Evolutionary conservation across 345 rosid species (phyloP), one percentile per base, ranked within the genome.

Genomic region (Raphanus raphanistrum): DNA sequence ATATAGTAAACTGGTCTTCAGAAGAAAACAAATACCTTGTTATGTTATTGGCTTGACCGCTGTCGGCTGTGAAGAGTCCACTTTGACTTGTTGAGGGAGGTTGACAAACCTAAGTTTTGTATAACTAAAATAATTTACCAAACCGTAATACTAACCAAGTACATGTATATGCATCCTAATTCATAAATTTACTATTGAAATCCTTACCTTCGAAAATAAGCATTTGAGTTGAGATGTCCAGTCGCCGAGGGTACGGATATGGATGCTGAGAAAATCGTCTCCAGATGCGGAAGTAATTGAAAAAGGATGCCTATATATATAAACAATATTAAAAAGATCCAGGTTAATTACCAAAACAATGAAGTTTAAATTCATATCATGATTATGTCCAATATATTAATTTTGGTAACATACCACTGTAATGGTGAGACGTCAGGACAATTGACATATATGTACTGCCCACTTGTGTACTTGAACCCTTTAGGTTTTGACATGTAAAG

Each of bases 381-480:
- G 25, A 25, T 45, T 32, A 45, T 62, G 25, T 31, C 4, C 0
- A 10, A 38, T 33, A 52, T 45, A 45, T 45, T 45, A 58, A 8
- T 32, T 8, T 73, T 50, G 1, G 28, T 66, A 26, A 0, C 64
- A 50, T 84, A 93, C 98, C 97, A 90, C 80, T 91, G 88, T 63
- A 93, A 85, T 35, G 87, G 88, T n/a, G 98, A 91, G 68, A 93
- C 92, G 1, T 76, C 89, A 1, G 95, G 67, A 57, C 97, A 93
- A 32, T 93, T 88, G 0, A 91, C 89, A 79, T 89, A 91, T 26
- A 93, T 86, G 63, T 93, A 93, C 79, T 93, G 97, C 17, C 98
- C 98, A 66, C 93, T 93, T 4, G 86, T 88, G 86, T 91, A 91
- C 33, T 77, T 85, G 73, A 88, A 89, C 74, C 97, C 95, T 71